A percentile compares a stretch with the other conserved stretches of the same genome.
These are phyloP conservation scores for Macrolepiota fuliginosa DNA, from an alignment of 768 basidiomycete species.

Conservation along the genomic window DNA sequence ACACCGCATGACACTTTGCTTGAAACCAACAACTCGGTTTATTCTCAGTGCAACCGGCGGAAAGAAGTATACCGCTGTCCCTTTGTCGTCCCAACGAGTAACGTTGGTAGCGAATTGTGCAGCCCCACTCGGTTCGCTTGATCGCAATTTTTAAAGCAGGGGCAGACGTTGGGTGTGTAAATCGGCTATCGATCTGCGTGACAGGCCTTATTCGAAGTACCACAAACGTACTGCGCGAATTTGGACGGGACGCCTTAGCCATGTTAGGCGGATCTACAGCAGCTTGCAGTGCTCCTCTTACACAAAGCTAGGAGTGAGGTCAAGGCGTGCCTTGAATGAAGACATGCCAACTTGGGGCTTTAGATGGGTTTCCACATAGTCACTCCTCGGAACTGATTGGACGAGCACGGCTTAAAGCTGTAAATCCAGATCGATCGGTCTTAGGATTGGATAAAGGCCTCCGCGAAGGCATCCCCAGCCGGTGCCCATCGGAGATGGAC, in stretches of 20 bases:
- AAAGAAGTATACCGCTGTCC: not conserved
- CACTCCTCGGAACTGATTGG: not conserved
- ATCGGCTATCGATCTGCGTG: not conserved
- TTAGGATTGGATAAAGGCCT: not conserved
- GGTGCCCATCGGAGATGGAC: not conserved
- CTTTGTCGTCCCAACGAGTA: not conserved
- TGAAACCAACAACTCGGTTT: not conserved
- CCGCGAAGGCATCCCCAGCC: not conserved
- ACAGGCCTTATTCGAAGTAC: not conserved
- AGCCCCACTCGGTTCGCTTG: not conserved
- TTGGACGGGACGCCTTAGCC: not conserved
- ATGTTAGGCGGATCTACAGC: constrained; percentile 4
- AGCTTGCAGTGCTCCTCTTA: not conserved
- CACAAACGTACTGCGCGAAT: not conserved
- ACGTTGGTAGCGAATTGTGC: not conserved
- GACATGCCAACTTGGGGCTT: not conserved
- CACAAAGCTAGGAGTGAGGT: not conserved
- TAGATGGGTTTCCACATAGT: not conserved
- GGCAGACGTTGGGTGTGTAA: not conserved
- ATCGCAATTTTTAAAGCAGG: not conserved
- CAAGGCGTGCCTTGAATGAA: not conserved
- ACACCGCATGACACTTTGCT: not conserved
- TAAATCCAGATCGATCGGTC: not conserved
- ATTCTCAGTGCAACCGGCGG: not conserved
- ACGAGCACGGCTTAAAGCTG: not conserved